A percentile compares a stretch with the other conserved stretches of the same genome.
Evolutionary conservation across 768 basidiomycete genomes (phyloP).

Genomic region (Wakefieldia striispora): DNA sequence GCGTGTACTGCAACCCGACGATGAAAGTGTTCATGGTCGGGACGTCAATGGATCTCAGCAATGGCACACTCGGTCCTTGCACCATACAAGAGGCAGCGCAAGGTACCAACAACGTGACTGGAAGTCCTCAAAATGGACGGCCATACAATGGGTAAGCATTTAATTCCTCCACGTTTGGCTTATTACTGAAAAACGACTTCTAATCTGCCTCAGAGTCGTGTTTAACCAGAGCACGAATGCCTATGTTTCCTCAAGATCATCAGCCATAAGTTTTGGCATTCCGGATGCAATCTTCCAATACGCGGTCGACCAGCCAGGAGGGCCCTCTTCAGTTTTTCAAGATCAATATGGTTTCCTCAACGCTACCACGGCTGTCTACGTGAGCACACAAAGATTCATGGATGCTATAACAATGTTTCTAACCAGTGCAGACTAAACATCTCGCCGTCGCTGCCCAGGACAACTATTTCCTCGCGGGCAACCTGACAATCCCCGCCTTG

Average conservation of each 20-base stretch:
- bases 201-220: slow-evolving; percentile 35
- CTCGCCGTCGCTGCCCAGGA: slow-evolving; percentile 55
- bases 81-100: slow-evolving; percentile 27
- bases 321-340: slow-evolving; percentile 47
- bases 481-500: slow-evolving; percentile 37
- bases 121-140: slow-evolving; percentile 39
- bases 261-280: slow-evolving; percentile 48
- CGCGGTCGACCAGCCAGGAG: slow-evolving; percentile 42
- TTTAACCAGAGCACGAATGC: slow-evolving; percentile 37
- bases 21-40: slow-evolving; percentile 44
- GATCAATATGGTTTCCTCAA: slow-evolving; percentile 50
- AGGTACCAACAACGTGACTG: slow-evolving; percentile 52
- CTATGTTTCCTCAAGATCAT: slow-evolving; percentile 52
- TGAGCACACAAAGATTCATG: slow-evolving; percentile 6
- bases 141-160: slow-evolving; percentile 57
- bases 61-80: slow-evolving; percentile 41
- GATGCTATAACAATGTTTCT: neutral
- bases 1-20: slow-evolving; percentile 57
- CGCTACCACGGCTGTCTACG: slow-evolving; percentile 42
- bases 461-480: slow-evolving; percentile 53
- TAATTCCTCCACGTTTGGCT: neutral
- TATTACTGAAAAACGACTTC: neutral
- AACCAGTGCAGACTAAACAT: slow-evolving; percentile 47
- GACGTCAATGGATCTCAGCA: slow-evolving; percentile 44
- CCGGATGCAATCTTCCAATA: slow-evolving; percentile 58